These are phyloP conservation scores for Alternaria angustiovoidea DNA, from an alignment of 2,329 filamentous ascomycete species.

Conservation along the genomic window DNA sequence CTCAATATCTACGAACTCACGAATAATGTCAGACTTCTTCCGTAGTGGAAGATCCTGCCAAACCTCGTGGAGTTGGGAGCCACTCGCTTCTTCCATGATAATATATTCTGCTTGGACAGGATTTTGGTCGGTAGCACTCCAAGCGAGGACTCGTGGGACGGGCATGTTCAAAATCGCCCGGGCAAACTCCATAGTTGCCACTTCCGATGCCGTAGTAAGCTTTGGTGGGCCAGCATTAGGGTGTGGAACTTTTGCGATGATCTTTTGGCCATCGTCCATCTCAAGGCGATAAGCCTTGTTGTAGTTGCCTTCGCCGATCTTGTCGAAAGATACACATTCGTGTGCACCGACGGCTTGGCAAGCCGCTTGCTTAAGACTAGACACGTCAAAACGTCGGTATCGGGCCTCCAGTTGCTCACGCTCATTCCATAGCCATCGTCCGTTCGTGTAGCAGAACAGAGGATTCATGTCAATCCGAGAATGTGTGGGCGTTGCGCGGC, in stretches of 20 bases:
- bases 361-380: slow-evolving; percentile 27
- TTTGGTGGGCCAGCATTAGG: slow-evolving; percentile 33
- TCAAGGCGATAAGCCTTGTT: slow-evolving; percentile 30
- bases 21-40: slow-evolving; percentile 30
- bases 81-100: slow-evolving; percentile 43
- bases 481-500: slow-evolving; percentile 12
- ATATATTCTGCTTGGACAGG: slow-evolving; percentile 43
- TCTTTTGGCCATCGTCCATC: slow-evolving; percentile 29
- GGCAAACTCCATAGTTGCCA: slow-evolving; percentile 40
- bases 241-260: slow-evolving; percentile 38
- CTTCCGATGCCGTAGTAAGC: slow-evolving; percentile 37
- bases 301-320: slow-evolving; percentile 34
- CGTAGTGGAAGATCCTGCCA: slow-evolving; percentile 33
- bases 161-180: slow-evolving; percentile 32
- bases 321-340: slow-evolving; percentile 23
- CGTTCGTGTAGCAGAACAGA: slow-evolving; percentile 35
- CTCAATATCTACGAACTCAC: slow-evolving; percentile 41
- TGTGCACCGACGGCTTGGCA: slow-evolving; percentile 23
- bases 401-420: slow-evolving; percentile 27
- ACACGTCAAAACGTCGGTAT: slow-evolving; percentile 28
- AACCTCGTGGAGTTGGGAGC: slow-evolving; percentile 30
- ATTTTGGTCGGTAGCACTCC: slow-evolving; percentile 33
- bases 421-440: slow-evolving; percentile 37
- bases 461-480: slow-evolving; percentile 16
- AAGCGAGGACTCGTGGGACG: slow-evolving; percentile 36